Base-by-base conservation (phyloP, 176 grass and related monocot species). In the Metroxylon sagu region DNA sequence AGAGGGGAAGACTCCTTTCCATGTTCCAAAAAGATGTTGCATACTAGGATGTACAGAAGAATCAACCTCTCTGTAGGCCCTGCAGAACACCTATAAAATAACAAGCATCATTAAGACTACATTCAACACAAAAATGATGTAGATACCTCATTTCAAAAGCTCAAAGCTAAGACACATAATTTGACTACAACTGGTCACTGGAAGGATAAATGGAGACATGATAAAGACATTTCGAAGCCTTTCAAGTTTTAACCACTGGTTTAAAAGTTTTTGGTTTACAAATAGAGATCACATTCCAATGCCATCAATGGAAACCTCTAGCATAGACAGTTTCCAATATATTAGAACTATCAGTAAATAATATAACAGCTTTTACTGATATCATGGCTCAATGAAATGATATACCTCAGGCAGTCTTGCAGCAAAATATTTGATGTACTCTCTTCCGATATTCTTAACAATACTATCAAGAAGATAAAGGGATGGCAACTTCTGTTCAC, bases 381-480 rank as follows among this genome's bases (percentile, higher is more conserved):
- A 54, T 67, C 50, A 67, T 67, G 7, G 39, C 52, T 28, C 55
- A 55, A 39, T 5, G 39, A 18, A 26, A 68, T 28, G 16, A 23
- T 19, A 50, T 72, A 93, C 94, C 84, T 98, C 88, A 59, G 88
- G 85, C 73, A 98, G 64, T 54, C 73, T 84, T 64, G 74, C 52
- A 68, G 94, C 76, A 82, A 98, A 98, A 85, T 92, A 78, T 71
- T 85, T 98, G 49, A 85, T 74, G 64, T 98, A 98, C 74, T 93
- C 88, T 81, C 86, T 88, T 74, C 88, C 94, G 16, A 98, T 92
- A 77, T 98, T 98, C 74, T 98, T 98, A 49, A 98, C 94, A 76
- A 98, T 92, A 76, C 94, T 98, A 74, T 98, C 94, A 59, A 98
- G 73, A 27, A 98, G 79, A 75, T 98, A 98, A 29, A 98, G 79